A percentile compares a stretch with the other conserved stretches of the same genome.
Conservation (phyloP, 2,329 filamentous ascomycete species). For the Xylaria hypoxylon region DNA sequence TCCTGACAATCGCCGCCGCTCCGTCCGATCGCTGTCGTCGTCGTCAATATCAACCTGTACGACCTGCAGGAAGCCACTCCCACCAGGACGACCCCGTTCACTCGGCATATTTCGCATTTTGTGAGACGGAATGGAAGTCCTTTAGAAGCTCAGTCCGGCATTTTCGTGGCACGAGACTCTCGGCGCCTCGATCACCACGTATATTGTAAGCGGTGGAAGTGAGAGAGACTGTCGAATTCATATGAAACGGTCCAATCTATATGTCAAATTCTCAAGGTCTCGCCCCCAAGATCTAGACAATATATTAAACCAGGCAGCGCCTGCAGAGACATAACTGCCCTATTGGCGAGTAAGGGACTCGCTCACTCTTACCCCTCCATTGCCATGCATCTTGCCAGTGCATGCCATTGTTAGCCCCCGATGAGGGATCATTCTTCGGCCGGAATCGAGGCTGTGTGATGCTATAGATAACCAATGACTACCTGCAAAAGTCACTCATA, state of each 20-base stretch:
- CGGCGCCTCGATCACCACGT: not conserved
- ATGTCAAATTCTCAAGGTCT: not conserved
- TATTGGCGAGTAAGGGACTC: not conserved
- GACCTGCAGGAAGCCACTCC: conserved; percentile 39
- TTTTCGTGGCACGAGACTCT: conserved; percentile 9
- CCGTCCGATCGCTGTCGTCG: conserved; percentile 19
- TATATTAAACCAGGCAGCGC: conserved; percentile 4
- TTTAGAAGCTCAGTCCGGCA: conserved; percentile 7
- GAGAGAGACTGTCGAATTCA: not conserved
- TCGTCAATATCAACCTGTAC: conserved; percentile 41
- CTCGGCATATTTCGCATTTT: conserved; percentile 38
- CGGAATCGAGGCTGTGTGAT: conserved; percentile 24
- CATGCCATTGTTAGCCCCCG: conserved; percentile 21
- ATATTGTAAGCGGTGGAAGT: not conserved
- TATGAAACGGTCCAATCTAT: not conserved
- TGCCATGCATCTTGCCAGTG: conserved; percentile 11
- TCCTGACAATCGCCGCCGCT: conserved; percentile 28
- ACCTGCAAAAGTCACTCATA: conserved; percentile 1
- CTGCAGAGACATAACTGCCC: conserved; percentile 7
- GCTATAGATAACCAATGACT: conserved; percentile 15
- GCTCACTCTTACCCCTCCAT: conserved; percentile 26
- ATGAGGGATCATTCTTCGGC: not conserved
- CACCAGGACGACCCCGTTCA: conserved; percentile 26
- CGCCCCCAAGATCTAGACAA: conserved; percentile 20
- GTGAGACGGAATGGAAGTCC: not conserved